Evolutionary conservation across 768 basidiomycete species (phyloP), one percentile per base, ranked within the genome.

Genomic region (Suillus fuscotomentosus): DNA sequence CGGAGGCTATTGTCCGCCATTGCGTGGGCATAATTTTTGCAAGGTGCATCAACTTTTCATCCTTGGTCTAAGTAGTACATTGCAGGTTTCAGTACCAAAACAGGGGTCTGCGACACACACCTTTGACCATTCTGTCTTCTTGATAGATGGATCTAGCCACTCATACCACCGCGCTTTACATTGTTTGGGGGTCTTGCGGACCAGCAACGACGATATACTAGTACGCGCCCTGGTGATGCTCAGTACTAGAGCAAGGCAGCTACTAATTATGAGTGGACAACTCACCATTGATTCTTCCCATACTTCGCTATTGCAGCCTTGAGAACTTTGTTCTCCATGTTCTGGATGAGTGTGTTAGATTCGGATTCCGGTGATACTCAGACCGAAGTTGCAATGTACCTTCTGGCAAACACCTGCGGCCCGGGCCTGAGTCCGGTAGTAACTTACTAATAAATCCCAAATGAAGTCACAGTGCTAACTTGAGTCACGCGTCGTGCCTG

Each of bases 111-210:
- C 17, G 13, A 17, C 14, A 76, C 84, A 55, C 65, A 90, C 95
- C 81, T 98, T 99, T 54, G 96, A 97, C 97, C 97, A 99, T 77
- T 99, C 97, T 20, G 97, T 98, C 83, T 99, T 99, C 79, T 98
- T 98, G 79, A 99, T 99, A 60, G 95, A 96, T 6, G 97, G 97
- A 79, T 99, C 97, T 57, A 99, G 81, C 97, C 97, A 99, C 80
- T 98, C 97, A 73, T 97, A 98, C 97, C 97, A 99, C 47, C 95
- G 91, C 1, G 94, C 94, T 78, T 99, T 99, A 82, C 97, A 99
- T 81, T 99, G 97, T 75, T 99, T 99, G 13, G 97, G 96, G 2
- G 97, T 99, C 79, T 99, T 99, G 68, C 97, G 88, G 42, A 99
- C 97, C 60, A 99, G 87, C 38, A 99, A 83, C 39, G 97, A 99